Percentiles rank a stretch among this genome's conserved stretches.
These are phyloP conservation scores for Trametes meyenii DNA, from an alignment of 768 basidiomycete species.

Conservation along the genomic window DNA sequence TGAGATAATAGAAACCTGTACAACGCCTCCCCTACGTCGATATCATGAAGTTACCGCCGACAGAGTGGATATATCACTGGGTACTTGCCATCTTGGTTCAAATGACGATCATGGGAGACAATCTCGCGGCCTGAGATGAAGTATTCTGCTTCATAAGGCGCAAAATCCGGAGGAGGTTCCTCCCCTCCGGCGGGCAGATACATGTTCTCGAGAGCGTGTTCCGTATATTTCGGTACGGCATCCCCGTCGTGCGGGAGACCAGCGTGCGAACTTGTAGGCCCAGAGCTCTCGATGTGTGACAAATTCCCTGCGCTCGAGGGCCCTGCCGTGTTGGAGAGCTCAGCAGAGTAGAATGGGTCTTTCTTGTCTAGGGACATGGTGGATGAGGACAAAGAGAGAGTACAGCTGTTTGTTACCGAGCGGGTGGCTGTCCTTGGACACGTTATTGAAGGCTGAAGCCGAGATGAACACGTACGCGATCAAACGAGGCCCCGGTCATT, in stretches of 20 bases:
- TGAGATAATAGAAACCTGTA: conserved; percentile 74
- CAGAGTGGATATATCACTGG: conserved; percentile 4
- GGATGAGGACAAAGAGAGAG: not conserved
- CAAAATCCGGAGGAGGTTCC: conserved; percentile 63
- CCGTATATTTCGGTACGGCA: conserved; percentile 15
- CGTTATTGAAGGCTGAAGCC: no score
- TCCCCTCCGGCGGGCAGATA: conserved; percentile 33
- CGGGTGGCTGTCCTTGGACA: not conserved
- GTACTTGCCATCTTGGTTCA: conserved; percentile 62
- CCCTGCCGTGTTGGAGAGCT: not conserved
- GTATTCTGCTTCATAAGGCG: conserved; percentile 65
- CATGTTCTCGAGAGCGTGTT: conserved; percentile 20
- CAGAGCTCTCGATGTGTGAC: no score
- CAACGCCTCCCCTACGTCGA: conserved; percentile 61
- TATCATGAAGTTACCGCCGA: not conserved
- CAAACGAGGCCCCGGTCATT: no score
- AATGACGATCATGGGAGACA: conserved; percentile 70
- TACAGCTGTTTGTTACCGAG: not conserved
- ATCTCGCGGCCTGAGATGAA: conserved; percentile 49
- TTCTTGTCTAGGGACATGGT: not conserved
- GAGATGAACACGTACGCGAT: no score
- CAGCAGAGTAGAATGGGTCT: not conserved
- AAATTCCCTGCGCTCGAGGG: not conserved
- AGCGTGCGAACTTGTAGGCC: not conserved
- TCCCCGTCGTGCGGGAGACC: not conserved